Percentiles rank a stretch among this genome's conserved stretches.
Conservation (phyloP, 2,329 filamentous ascomycete genomes). For the Diplocarpon rosae region DNA sequence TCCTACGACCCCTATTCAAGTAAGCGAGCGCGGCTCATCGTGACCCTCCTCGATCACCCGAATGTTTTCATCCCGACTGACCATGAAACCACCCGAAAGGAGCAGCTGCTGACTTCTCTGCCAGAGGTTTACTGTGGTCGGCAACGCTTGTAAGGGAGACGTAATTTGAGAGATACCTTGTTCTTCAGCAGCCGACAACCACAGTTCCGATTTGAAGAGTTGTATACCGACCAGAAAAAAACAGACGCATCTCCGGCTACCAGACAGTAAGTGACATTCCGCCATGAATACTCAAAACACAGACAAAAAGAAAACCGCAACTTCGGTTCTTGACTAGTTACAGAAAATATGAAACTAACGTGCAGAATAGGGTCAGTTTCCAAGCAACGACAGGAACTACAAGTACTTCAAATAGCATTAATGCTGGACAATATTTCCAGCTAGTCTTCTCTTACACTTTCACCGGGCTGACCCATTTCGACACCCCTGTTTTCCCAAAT, state of each 20-base stretch:
- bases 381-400: conserved; percentile 25
- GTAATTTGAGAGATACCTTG: conserved; percentile 27
- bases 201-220: conserved; percentile 31
- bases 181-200: conserved; percentile 18
- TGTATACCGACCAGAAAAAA: conserved; percentile 25
- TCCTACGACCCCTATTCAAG: conserved; percentile 20
- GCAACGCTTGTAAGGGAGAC: conserved; percentile 33
- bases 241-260: conserved; percentile 30
- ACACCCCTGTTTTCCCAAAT: conserved; percentile 24
- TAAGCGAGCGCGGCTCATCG: too few relatives aligned
- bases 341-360: too few relatives aligned
- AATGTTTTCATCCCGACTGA: too few relatives aligned
- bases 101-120: too few relatives aligned
- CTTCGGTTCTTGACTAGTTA: too few relatives aligned
- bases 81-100: too few relatives aligned
- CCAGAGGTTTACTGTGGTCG: conserved; percentile 30
- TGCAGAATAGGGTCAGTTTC: conserved; percentile 19
- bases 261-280: conserved; percentile 16
- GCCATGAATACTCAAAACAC: too few relatives aligned
- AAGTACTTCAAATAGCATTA: conserved; percentile 29
- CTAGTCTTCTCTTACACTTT: conserved; percentile 34
- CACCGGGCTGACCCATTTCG: conserved; percentile 31
- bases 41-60: too few relatives aligned
- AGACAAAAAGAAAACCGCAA: too few relatives aligned
- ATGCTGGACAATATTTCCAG: conserved; percentile 31